Evolutionary conservation across 139 green algal genomes (phyloP).

Genomic region (Chlamydomonas schloesseri): DNA sequence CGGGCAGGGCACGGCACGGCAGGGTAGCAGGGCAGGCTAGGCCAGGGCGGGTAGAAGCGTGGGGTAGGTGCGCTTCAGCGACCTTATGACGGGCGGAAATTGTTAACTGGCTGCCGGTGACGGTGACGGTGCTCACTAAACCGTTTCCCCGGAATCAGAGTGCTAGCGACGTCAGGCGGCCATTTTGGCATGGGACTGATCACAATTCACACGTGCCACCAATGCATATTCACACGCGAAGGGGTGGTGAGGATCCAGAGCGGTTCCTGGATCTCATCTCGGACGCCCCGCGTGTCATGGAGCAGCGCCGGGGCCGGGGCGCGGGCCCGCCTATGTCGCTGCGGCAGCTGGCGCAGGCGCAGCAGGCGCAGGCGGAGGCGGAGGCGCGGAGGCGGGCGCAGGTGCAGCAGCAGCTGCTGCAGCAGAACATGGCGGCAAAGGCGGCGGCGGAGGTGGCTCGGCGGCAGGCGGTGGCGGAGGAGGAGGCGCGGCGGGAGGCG

Average conservation of each 20-base stretch:
- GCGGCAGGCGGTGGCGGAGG: not conserved
- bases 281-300: not conserved
- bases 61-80: too few relatives aligned
- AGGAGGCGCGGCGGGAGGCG: constrained; percentile 14
- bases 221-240: too few relatives aligned
- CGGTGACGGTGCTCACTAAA: too few relatives aligned
- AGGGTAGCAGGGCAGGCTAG: too few relatives aligned
- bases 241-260: constrained; percentile 21
- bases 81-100: too few relatives aligned
- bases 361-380: not conserved
- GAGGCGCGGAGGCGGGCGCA: not conserved
- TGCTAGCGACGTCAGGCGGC: too few relatives aligned
- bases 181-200: too few relatives aligned
- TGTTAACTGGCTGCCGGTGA: too few relatives aligned
- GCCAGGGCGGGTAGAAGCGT: too few relatives aligned
- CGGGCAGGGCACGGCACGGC: too few relatives aligned
- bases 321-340: not conserved
- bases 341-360: not conserved
- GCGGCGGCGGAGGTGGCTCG: constrained; percentile 16
- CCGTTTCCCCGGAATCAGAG: too few relatives aligned
- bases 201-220: too few relatives aligned
- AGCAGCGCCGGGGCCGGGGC: not conserved
- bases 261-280: constrained; percentile 25
- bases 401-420: constrained; percentile 12
- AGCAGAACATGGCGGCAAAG: not conserved